Conservation (phyloP, 192 early-diverging fungal species). For the Thamnidium elegans region DNA sequence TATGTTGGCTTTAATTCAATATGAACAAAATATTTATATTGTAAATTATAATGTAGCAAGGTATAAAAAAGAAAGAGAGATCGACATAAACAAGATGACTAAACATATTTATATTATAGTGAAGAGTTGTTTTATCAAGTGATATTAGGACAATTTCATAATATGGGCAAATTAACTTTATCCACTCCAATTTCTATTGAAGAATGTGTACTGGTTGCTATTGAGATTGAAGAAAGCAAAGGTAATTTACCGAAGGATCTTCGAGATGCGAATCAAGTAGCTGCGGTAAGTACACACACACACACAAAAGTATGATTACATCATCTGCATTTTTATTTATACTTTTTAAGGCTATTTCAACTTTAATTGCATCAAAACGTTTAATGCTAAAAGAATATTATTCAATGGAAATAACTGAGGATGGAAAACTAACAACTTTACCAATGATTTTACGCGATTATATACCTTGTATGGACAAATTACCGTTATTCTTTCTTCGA, state of each 20-base stretch:
- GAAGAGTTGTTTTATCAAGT: conserved; percentile 92
- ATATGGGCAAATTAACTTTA: conserved; percentile 78
- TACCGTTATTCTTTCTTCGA: conserved; percentile 80
- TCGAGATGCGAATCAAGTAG: conserved; percentile 55
- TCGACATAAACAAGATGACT: neutral
- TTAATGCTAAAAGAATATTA: conserved; percentile 94
- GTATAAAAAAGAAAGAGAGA: conserved; percentile 37
- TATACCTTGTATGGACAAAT: conserved; percentile 77
- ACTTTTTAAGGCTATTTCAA: conserved; percentile 41
- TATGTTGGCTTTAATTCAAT: conserved; percentile 76
- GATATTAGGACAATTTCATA: conserved; percentile 75
- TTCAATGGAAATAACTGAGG: conserved; percentile 62
- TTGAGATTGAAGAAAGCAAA: conserved; percentile 52
- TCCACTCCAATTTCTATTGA: conserved; percentile 62
- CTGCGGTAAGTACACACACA: conserved; percentile 42
- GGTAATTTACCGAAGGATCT: conserved; percentile 46
- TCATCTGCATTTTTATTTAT: neutral
- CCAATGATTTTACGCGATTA: conserved; percentile 85
- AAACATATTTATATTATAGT: conserved; percentile 38
- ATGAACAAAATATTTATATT: conserved; percentile 83
- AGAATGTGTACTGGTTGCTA: conserved; percentile 67
- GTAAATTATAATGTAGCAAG: conserved; percentile 73
- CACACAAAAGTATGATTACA: neutral
- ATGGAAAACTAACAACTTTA: conserved; percentile 62
- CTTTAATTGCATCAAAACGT: conserved; percentile 46